Conservation (phyloP, 2,329 filamentous ascomycete genomes). For the Cytospora mali region DNA sequence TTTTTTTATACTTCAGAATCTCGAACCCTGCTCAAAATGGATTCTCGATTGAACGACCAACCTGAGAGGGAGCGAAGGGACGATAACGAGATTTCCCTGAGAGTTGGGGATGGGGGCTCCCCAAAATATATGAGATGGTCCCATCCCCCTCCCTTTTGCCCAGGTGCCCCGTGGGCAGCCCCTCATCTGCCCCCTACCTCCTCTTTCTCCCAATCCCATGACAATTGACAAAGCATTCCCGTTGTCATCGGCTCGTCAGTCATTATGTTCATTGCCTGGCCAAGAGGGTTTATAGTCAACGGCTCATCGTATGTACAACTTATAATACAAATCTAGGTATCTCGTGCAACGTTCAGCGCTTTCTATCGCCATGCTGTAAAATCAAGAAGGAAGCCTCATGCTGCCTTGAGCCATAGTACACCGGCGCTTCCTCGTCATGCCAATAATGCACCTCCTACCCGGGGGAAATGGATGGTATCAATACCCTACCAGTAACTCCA, state of each 20-base stretch:
- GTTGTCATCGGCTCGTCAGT: background rate
- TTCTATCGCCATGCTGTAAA: background rate
- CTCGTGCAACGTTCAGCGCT: background rate
- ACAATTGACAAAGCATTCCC: background rate
- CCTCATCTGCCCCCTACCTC: background rate
- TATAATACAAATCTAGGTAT: background rate
- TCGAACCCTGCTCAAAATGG: background rate
- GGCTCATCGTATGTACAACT: background rate
- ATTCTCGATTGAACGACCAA: background rate
- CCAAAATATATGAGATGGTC: background rate
- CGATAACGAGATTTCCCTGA: background rate
- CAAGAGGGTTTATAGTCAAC: background rate
- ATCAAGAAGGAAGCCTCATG: background rate
- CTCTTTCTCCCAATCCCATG: background rate
- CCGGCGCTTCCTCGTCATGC: background rate
- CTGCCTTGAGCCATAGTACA: conserved; percentile 1
- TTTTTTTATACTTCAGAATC: background rate
- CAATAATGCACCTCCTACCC: conserved; percentile 3
- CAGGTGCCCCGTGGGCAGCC: background rate
- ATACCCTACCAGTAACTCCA: conserved; percentile 18
- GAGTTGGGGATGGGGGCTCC: background rate
- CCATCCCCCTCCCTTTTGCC: background rate
- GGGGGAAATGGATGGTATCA: conserved; percentile 8
- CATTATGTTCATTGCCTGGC: background rate
- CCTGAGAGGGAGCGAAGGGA: background rate